A percentile compares a stretch with the other conserved stretches of the same genome.
phyloP scores from a whole-genome alignment of 2,329 filamentous ascomycete species.

The Arthrobotrys musiformis region DNA sequence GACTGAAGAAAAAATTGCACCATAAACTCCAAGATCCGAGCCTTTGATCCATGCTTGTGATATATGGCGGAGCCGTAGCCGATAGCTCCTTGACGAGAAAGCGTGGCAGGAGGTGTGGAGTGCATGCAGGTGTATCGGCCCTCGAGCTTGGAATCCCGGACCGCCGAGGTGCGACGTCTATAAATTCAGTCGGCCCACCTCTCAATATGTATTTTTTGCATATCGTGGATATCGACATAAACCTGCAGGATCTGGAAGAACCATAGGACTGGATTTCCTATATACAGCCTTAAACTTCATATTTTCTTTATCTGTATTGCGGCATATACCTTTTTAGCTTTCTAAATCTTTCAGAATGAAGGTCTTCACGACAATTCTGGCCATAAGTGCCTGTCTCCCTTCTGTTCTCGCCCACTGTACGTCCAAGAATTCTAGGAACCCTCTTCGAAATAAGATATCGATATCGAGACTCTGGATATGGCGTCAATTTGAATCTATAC shows the following conservation, averaged over 20 bases:
- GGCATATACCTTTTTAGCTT: background rate
- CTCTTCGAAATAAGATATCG: background rate
- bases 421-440: background rate
- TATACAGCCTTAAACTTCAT: background rate
- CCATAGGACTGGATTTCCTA: constrained; percentile 10
- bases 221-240: background rate
- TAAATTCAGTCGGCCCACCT: constrained; percentile 12
- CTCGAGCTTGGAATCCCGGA: background rate
- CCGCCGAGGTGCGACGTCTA: background rate
- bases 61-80: constrained; percentile 39
- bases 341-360: constrained; percentile 49
- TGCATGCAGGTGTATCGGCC: background rate
- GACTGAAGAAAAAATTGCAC: constrained; percentile 15
- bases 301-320: background rate
- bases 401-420: constrained; percentile 56
- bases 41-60: background rate
- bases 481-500: constrained; percentile 2
- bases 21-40: constrained; percentile 1
- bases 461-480: no score
- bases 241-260: background rate
- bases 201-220: background rate
- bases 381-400: constrained; percentile 51
- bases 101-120: background rate
- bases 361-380: constrained; percentile 49
- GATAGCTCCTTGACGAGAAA: constrained; percentile 33